phyloP scores from a whole-genome alignment of 805 yeast genomes.

The Brettanomyces anomalus region DNA sequence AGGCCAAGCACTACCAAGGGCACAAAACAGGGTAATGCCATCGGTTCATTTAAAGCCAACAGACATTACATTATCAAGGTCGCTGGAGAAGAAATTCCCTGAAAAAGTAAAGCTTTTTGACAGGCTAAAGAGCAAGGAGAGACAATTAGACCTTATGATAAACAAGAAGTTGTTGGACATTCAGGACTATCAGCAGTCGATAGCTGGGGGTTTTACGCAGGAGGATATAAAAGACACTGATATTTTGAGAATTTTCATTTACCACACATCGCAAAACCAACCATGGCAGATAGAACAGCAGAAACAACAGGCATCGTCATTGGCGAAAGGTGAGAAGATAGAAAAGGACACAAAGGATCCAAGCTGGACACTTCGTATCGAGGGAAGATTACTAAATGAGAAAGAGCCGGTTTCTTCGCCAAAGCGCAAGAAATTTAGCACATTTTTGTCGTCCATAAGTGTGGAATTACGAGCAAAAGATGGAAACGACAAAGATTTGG shows the following conservation, averaged over 20 bases:
- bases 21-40: constrained; percentile 13
- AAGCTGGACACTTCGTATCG: constrained; percentile 80
- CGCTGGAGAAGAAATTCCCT: constrained; percentile 24
- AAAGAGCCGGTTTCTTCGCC: constrained; percentile 38
- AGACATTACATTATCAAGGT: constrained; percentile 24
- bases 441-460: constrained; percentile 75
- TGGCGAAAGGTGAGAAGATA: constrained; percentile 10
- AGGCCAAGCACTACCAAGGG: constrained; percentile 1
- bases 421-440: constrained; percentile 55
- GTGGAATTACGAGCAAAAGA: constrained; percentile 50
- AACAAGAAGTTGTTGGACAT: constrained; percentile 79
- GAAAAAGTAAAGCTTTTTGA: constrained; percentile 59
- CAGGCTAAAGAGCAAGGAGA: constrained; percentile 72
- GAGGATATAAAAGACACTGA: constrained; percentile 41
- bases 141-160: constrained; percentile 67
- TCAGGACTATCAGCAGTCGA: constrained; percentile 53
- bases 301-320: background rate
- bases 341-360: constrained; percentile 21
- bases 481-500: constrained; percentile 16
- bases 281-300: constrained; percentile 58
- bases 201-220: constrained; percentile 33
- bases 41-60: constrained; percentile 27
- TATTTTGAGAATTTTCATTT: constrained; percentile 67
- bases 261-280: constrained; percentile 77
- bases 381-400: constrained; percentile 63